A percentile compares a stretch with the other conserved stretches of the same genome.
Conservation (phyloP, 176 grass and related monocot species). For the Avena eriantha region DNA sequence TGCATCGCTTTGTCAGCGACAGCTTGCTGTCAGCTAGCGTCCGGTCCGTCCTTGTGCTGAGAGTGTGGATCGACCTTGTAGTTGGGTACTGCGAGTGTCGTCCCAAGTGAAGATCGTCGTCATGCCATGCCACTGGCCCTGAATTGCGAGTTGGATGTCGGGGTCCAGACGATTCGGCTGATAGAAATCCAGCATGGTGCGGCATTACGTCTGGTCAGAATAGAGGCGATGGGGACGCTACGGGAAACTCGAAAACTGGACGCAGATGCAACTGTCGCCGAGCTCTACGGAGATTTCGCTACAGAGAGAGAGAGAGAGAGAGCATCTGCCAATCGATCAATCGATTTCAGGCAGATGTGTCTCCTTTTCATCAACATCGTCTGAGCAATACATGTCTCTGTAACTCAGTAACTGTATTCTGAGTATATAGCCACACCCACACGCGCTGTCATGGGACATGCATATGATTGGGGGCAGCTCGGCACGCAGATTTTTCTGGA, state of each 20-base stretch:
- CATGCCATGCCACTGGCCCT: background rate
- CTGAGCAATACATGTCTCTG: conserved; percentile 15
- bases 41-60: background rate
- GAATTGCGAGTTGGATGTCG: background rate
- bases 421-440: too few species aligned
- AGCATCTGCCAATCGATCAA: too few species aligned
- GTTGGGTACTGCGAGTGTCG: background rate
- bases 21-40: background rate
- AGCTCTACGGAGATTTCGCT: conserved; percentile 36
- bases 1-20: too few species aligned
- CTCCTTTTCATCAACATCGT: conserved; percentile 58
- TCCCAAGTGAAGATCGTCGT: background rate
- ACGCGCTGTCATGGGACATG: too few species aligned
- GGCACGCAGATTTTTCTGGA: too few species aligned
- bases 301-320: background rate
- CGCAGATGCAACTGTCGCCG: background rate
- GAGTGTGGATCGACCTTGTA: background rate
- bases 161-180: background rate
- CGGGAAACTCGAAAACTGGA: background rate
- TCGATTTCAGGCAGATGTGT: conserved; percentile 24
- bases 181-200: background rate
- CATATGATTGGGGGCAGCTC: too few species aligned
- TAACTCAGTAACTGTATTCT: too few species aligned
- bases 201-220: conserved; percentile 37
- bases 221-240: conserved; percentile 22